These are phyloP conservation scores for Claviceps sp. DNA, from an alignment of 2,329 filamentous ascomycete species.

Conservation along the genomic window DNA sequence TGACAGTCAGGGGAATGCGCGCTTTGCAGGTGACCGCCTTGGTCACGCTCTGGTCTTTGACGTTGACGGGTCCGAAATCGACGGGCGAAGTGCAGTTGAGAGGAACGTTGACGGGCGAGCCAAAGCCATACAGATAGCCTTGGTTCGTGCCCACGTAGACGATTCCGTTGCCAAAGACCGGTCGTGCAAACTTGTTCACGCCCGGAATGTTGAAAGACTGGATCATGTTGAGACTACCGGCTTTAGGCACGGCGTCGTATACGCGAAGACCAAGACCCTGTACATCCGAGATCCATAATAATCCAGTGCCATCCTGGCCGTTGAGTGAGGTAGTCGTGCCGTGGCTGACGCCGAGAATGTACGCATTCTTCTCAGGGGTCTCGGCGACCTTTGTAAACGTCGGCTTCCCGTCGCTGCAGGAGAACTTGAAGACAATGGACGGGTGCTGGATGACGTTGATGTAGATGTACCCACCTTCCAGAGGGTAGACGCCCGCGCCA, in stretches of 20 bases:
- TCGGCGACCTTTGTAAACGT: slow-evolving; percentile 40
- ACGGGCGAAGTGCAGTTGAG: slow-evolving; percentile 38
- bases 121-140: slow-evolving; percentile 41
- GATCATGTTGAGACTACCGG: slow-evolving; percentile 32
- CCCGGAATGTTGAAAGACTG: slow-evolving; percentile 37
- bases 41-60: slow-evolving; percentile 19
- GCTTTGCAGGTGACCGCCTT: slow-evolving; percentile 34
- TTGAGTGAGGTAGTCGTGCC: slow-evolving; percentile 42
- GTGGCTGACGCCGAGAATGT: slow-evolving; percentile 41
- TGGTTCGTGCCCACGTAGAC: slow-evolving; percentile 39
- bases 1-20: slow-evolving; percentile 28
- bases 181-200: slow-evolving; percentile 42
- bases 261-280: slow-evolving; percentile 38
- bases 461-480: slow-evolving; percentile 36
- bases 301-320: slow-evolving; percentile 38
- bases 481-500: slow-evolving; percentile 32
- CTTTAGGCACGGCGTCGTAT: slow-evolving; percentile 36
- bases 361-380: slow-evolving; percentile 34
- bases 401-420: slow-evolving; percentile 35
- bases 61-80: slow-evolving; percentile 31
- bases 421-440: slow-evolving; percentile 45
- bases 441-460: slow-evolving; percentile 39
- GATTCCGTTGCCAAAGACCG: slow-evolving; percentile 43
- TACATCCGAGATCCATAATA: slow-evolving; percentile 43
- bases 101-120: slow-evolving; percentile 38